A percentile compares a stretch with the other conserved stretches of the same genome.
Conservation (phyloP, 805 yeast genomes). For the Hemisphaericaspora nanyangensis region DNA sequence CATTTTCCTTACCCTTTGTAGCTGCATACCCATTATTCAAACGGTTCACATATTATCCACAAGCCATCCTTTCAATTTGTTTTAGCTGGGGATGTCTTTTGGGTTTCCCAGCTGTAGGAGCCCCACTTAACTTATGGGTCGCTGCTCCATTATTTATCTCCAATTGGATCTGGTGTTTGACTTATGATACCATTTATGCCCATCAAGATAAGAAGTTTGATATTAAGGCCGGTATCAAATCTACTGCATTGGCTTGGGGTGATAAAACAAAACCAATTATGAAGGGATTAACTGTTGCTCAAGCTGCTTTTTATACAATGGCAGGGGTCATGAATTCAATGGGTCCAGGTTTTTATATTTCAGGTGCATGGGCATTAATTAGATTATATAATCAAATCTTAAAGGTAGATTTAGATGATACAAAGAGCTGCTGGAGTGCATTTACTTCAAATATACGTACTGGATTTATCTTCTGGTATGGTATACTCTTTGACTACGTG, state of each 20-base stretch:
- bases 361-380: constrained; percentile 63
- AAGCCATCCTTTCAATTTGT: constrained; percentile 71
- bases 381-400: constrained; percentile 67
- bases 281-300: constrained; percentile 60
- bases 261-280: constrained; percentile 67
- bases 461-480: constrained; percentile 64
- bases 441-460: constrained; percentile 76
- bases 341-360: constrained; percentile 81
- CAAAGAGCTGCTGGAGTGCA: constrained; percentile 76
- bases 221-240: constrained; percentile 84
- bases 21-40: constrained; percentile 90
- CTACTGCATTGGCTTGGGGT: constrained; percentile 96
- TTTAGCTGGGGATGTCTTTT: constrained; percentile 93
- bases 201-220: constrained; percentile 95
- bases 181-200: constrained; percentile 93
- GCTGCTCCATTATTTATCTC: constrained; percentile 77
- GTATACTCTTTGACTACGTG: constrained; percentile 63
- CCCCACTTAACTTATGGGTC: constrained; percentile 64
- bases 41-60: constrained; percentile 95
- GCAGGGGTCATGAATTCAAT: constrained; percentile 75
- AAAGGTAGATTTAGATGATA: constrained; percentile 74
- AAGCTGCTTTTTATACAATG: constrained; percentile 55
- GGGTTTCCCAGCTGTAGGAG: constrained; percentile 95
- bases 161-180: constrained; percentile 89
- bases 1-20: constrained; percentile 74